Conservation (phyloP, 2,329 filamentous ascomycete genomes). For the Elsinoe arachidis region DNA sequence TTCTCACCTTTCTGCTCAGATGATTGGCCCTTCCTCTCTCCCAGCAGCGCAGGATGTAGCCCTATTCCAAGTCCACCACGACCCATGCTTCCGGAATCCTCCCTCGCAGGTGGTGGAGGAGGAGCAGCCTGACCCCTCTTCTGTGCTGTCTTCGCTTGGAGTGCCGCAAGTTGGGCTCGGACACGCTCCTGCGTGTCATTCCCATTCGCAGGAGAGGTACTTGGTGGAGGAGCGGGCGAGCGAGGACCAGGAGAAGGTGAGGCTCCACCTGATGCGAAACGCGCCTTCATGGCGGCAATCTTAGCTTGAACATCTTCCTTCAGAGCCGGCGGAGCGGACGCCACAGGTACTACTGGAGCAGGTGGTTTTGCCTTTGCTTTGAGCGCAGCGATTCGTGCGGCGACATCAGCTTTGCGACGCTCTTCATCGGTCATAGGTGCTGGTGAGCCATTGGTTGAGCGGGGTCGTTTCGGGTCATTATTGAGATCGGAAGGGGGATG, state of each 20-base stretch:
- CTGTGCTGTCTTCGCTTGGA: slow-evolving; percentile 21
- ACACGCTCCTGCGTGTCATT: slow-evolving; percentile 23
- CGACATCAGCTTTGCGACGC: slow-evolving; percentile 26
- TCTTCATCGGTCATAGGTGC: slow-evolving; percentile 25
- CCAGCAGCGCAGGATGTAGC: slow-evolving; percentile 64
- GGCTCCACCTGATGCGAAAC: slow-evolving; percentile 9
- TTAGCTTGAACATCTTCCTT: slow-evolving; percentile 13
- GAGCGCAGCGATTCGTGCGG: slow-evolving; percentile 27
- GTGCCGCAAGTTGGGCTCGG: slow-evolving; percentile 26
- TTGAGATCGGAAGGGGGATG: slow-evolving; percentile 27
- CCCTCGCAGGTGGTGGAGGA: slow-evolving; percentile 33
- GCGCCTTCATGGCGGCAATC: slow-evolving; percentile 17
- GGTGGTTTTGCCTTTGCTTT: slow-evolving; percentile 24
- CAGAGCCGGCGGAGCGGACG: slow-evolving; percentile 1
- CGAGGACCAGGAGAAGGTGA: slow-evolving; percentile 13
- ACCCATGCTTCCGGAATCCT: slow-evolving; percentile 42
- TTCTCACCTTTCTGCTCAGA: slow-evolving; percentile 37
- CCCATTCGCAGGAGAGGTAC: not conserved
- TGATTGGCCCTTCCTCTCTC: slow-evolving; percentile 31
- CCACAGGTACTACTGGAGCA: slow-evolving; percentile 14
- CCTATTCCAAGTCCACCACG: slow-evolving; percentile 65
- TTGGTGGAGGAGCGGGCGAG: slow-evolving; percentile 14
- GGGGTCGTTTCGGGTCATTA: slow-evolving; percentile 34
- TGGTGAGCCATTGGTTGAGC: slow-evolving; percentile 31
- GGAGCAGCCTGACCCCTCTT: slow-evolving; percentile 6